Conservation (phyloP, 192 early-diverging fungal species). For the Backusella psychrophila region DNA sequence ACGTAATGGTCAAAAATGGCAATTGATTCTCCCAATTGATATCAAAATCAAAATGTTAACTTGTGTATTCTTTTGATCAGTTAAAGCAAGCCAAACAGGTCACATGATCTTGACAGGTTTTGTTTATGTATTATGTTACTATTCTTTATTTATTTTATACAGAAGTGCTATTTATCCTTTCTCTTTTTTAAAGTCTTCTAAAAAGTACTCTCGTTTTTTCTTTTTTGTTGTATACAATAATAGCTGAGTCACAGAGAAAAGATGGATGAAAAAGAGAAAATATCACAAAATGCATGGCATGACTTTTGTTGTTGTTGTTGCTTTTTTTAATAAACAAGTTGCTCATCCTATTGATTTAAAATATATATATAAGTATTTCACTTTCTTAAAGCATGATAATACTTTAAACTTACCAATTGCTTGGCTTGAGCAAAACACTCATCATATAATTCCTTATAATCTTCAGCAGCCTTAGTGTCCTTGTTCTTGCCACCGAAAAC, state of each 20-base stretch:
- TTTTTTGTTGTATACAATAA: background rate
- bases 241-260: background rate
- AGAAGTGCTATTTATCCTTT: background rate
- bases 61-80: no score
- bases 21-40: background rate
- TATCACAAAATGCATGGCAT: conserved; percentile 6
- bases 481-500: conserved; percentile 76
- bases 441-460: conserved; percentile 87
- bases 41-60: background rate
- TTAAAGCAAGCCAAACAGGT: background rate
- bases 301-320: background rate
- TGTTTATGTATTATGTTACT: background rate
- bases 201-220: background rate
- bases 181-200: background rate
- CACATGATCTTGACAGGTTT: background rate
- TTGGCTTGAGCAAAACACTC: conserved; percentile 78
- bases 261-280: background rate
- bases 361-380: background rate
- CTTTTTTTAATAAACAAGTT: conserved; percentile 28
- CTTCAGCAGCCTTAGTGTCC: conserved; percentile 65
- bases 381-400: background rate
- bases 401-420: conserved; percentile 56
- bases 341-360: conserved; percentile 17
- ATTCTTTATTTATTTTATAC: conserved; percentile 9
- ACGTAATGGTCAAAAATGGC: background rate